A percentile compares a stretch with the other conserved stretches of the same genome.
phyloP scores from a whole-genome alignment of 148 eudicot species.

The Diospyros kaki region DNA sequence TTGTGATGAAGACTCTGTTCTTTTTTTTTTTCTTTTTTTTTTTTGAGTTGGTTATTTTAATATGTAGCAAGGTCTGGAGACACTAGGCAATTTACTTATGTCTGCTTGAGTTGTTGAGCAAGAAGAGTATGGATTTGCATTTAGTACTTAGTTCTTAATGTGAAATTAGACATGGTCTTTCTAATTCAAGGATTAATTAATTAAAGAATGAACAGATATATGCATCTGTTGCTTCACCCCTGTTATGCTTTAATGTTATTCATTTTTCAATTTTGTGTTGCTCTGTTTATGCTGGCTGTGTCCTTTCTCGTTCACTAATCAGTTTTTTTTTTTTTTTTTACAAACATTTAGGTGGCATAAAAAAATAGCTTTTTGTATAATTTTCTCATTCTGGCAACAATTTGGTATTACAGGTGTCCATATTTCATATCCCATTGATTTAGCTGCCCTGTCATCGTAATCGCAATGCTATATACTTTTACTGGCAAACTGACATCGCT shows the following conservation, averaged over 20 bases:
- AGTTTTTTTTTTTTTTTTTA: background rate
- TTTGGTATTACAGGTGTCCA: background rate
- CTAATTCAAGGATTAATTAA: background rate
- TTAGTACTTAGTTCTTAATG: background rate
- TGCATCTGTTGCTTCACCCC: background rate
- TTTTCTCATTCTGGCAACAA: background rate
- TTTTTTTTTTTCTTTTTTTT: no score
- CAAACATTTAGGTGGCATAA: background rate
- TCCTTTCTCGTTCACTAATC: background rate
- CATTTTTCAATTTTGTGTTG: background rate
- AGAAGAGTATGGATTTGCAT: no score
- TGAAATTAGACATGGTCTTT: background rate
- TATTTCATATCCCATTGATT: background rate
- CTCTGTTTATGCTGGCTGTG: background rate
- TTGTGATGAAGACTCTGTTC: background rate
- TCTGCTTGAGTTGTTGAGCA: background rate
- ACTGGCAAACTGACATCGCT: conserved; percentile 5
- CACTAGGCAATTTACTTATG: background rate
- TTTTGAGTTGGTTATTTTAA: no score
- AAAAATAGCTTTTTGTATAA: background rate
- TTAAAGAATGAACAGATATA: background rate
- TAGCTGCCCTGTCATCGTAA: background rate
- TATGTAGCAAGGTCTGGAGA: background rate
- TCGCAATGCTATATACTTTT: background rate
- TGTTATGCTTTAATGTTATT: background rate